Evolutionary conservation across 2,329 filamentous ascomycete species (phyloP).

Genomic region (Phyllosticta capitalensis): DNA sequence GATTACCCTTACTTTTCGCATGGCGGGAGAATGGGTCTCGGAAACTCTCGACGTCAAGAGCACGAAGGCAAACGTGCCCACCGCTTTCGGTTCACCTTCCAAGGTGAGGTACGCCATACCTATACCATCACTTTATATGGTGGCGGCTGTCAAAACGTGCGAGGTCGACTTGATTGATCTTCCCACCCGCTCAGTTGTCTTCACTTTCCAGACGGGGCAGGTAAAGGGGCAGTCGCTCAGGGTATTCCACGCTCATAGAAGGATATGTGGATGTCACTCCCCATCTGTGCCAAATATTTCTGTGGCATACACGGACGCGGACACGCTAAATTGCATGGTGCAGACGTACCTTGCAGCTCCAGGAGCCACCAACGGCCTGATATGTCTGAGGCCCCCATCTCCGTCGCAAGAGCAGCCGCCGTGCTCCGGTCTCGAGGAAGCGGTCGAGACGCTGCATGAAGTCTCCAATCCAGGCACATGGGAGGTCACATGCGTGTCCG

Average conservation of each 20-base stretch:
- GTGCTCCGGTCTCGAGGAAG: constrained; percentile 29
- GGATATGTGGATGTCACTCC: constrained; percentile 44
- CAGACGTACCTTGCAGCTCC: constrained; percentile 51
- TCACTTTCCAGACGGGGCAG: constrained; percentile 51
- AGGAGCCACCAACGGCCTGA: constrained; percentile 40
- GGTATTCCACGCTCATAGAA: constrained; percentile 47
- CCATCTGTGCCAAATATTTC: constrained; percentile 53
- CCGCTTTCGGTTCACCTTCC: constrained; percentile 20
- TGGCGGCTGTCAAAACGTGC: constrained; percentile 49
- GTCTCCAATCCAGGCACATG: constrained; percentile 57
- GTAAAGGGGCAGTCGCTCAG: constrained; percentile 53
- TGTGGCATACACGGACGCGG: constrained; percentile 51
- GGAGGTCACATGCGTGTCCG: constrained; percentile 52
- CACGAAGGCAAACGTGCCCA: constrained; percentile 16
- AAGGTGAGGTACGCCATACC: constrained; percentile 51
- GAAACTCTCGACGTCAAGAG: constrained; percentile 24
- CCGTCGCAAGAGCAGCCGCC: constrained; percentile 17
- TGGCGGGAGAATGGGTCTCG: constrained; percentile 19
- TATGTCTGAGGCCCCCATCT: constrained; percentile 45
- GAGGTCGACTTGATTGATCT: constrained; percentile 55
- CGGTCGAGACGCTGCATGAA: constrained; percentile 42
- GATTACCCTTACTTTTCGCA: constrained; percentile 22
- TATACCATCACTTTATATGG: constrained; percentile 48
- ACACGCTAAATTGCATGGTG: constrained; percentile 53
- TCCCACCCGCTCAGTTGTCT: constrained; percentile 44